Evolutionary conservation across 2,329 filamentous ascomycete genomes (phyloP), one percentile per base, ranked within the genome.

Genomic region (Aspergillus piperis): DNA sequence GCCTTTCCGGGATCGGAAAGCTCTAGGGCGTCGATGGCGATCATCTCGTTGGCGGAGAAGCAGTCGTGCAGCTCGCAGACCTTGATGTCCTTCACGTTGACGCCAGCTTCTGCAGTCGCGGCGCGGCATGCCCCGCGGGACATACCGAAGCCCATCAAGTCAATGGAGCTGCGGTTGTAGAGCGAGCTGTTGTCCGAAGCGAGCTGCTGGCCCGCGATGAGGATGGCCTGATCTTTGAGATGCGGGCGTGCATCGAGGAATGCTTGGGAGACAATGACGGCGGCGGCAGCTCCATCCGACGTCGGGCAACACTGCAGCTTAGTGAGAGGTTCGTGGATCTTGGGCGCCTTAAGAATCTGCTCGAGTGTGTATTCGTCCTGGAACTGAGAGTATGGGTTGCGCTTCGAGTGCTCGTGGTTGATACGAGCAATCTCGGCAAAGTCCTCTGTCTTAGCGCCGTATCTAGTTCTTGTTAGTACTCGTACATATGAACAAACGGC

Each of bases 241-340:
- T 96, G 88, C 1, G 93, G 93, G 21, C 91, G 86, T 8, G 89
- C 88, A 70, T 94, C 90, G 57, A 98, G 86, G 84, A 97, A 98
- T 51, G 84, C 85, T 78, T 96, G 89, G 0, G 92, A 96, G 57
- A 96, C 92, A 54, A 99, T 81, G 32, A 98, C 88, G 13, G 91
- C 91, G 0, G 95, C 92, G 0, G 92, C 94, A 50, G 89, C 91
- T 52, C 94, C 94, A 76, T 98, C 95, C 0, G 92, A 96, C 1
- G 94, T 98, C 1, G 95, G 94, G 79, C 94, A 97, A 84, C 94
- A 98, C 81, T 98, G 95, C n/a, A 98, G 88, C 80, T 97, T 98
- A 60, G 95, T 98, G 58, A 98, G 84, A 15, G 94, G 94, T 65
- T 87, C 86, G 79, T 91, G 88, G 77, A 98, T 91, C 84, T 87